phyloP scores from a whole-genome alignment of 768 basidiomycete species.

The Leccinum subtestaceum region DNA sequence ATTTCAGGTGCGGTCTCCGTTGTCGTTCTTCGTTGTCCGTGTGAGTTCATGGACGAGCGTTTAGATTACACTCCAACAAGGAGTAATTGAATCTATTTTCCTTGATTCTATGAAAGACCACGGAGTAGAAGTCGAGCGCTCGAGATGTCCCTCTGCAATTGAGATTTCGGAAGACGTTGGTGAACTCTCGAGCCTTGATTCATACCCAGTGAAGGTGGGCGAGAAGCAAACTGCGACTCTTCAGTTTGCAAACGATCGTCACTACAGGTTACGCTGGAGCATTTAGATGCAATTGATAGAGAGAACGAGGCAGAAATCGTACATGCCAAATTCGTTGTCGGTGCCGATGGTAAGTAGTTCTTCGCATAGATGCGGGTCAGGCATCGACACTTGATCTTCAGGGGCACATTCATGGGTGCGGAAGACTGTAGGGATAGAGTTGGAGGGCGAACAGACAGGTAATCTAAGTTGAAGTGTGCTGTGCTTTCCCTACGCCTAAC shows the following conservation, averaged over 20 bases:
- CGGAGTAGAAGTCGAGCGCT: slow-evolving; percentile 37
- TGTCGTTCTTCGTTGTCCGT: neutral
- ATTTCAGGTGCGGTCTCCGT: slow-evolving; percentile 51
- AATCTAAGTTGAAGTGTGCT: neutral
- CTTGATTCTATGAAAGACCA: slow-evolving; percentile 37
- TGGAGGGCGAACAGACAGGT: slow-evolving; percentile 52
- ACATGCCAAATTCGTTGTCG: slow-evolving; percentile 36
- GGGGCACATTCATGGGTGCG: slow-evolving; percentile 50
- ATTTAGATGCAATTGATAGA: slow-evolving; percentile 25
- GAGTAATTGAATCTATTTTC: slow-evolving; percentile 42
- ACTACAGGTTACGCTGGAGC: slow-evolving; percentile 25
- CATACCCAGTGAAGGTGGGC: slow-evolving; percentile 33
- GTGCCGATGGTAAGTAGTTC: slow-evolving; percentile 31
- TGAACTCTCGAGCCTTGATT: slow-evolving; percentile 32
- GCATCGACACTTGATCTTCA: slow-evolving; percentile 2
- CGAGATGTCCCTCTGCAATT: slow-evolving; percentile 31
- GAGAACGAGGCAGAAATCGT: slow-evolving; percentile 32
- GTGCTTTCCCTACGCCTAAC: neutral
- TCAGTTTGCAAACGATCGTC: neutral
- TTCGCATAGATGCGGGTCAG: neutral
- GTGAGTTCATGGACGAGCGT: neutral
- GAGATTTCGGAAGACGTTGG: slow-evolving; percentile 36
- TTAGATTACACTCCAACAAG: slow-evolving; percentile 39
- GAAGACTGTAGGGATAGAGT: slow-evolving; percentile 40
- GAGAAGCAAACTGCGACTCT: neutral